Base-by-base conservation (phyloP, 1,139 yeast genomes). In the Kodamaea sp. region DNA sequence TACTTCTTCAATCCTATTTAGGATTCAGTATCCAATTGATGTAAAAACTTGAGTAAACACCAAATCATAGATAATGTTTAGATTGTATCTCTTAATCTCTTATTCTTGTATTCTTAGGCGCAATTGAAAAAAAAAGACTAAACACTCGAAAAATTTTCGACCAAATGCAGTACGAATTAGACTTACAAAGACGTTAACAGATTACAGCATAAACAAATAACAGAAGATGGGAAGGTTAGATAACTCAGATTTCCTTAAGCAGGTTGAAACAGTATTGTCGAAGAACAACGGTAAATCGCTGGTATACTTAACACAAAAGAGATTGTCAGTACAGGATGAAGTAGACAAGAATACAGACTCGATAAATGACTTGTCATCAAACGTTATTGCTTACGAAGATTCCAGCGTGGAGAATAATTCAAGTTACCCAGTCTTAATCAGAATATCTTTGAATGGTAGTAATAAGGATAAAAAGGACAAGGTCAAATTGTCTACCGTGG, bases 401-500 rank as follows among this genome's bases (percentile, higher is more conserved):
- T 28, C 39, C 15, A 10, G 4, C 4, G 33, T 31, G 24, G 24
- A 7, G 11, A 55, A 55, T 44, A 38, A 52, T 24, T 29, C 44
- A 24, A 48, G 56, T 36, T 80, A 78, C 49, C 73, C 81, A 5
- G 55, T 80, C 2, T 59, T 81, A 36, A 63, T 79, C 34, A 70
- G 86, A 57, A 63, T 84, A 34, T 42, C 65, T 33, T 72, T 87
- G 30, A 78, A 83, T 53, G 87, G 87, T n/a, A 51, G 52, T 28
- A 55, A 51, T 23, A 50, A 49, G 38, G 63, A 67, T 44, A 70
- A 74, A 48, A 57, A 62, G 29, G 64, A 65, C 42, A 79, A 80
- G 54, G 52, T 58, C 30, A 83, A 82, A 54, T 58, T 78, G 34
- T 76, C 86, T 7, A 85, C 95, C 0, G 75, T 79, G 15, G 87